Percentiles rank a stretch among this genome's conserved stretches.
Conservation (phyloP, 1,284 basidiomycete genomes). For the Moesziomyces globuligerus region DNA sequence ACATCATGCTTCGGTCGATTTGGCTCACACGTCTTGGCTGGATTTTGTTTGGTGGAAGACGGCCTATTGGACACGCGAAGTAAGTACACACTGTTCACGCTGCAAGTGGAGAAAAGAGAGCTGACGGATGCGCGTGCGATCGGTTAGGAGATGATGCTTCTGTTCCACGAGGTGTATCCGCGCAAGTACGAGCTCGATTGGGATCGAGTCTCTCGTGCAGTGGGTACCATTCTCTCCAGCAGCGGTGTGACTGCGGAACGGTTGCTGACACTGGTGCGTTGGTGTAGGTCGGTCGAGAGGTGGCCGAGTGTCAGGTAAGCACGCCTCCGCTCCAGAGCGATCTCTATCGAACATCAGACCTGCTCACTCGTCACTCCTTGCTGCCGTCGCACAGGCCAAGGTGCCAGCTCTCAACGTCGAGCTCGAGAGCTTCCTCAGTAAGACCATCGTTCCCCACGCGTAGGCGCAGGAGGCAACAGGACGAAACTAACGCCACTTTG, state of each 20-base stretch:
- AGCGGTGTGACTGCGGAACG: too few relatives aligned
- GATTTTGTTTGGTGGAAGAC: too few relatives aligned
- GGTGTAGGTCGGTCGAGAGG: conserved; percentile 18
- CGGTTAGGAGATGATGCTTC: conserved; percentile 18
- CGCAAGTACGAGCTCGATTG: conserved; percentile 9
- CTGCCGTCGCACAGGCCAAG: conserved; percentile 4
- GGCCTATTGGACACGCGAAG: conserved; percentile 2
- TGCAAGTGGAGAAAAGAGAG: too few relatives aligned
- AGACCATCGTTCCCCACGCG: too few relatives aligned
- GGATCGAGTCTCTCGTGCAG: conserved; percentile 8
- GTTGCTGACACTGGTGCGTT: too few relatives aligned
- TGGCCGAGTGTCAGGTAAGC: conserved; percentile 24
- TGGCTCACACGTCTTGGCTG: too few relatives aligned
- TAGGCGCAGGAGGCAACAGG: too few relatives aligned
- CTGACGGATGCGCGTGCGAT: conserved; percentile 16
- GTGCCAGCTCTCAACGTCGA: conserved; percentile 3
- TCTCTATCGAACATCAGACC: not conserved
- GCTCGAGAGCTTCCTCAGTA: conserved; percentile 17
- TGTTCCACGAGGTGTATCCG: conserved; percentile 17
- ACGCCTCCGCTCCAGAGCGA: too few relatives aligned
- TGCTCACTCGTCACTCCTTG: not conserved
- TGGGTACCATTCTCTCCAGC: not conserved
- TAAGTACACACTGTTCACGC: too few relatives aligned
- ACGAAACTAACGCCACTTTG: too few relatives aligned
- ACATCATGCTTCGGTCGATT: too few relatives aligned